Conservation (phyloP, 805 yeast species). For the Suhomyces vadensis region DNA sequence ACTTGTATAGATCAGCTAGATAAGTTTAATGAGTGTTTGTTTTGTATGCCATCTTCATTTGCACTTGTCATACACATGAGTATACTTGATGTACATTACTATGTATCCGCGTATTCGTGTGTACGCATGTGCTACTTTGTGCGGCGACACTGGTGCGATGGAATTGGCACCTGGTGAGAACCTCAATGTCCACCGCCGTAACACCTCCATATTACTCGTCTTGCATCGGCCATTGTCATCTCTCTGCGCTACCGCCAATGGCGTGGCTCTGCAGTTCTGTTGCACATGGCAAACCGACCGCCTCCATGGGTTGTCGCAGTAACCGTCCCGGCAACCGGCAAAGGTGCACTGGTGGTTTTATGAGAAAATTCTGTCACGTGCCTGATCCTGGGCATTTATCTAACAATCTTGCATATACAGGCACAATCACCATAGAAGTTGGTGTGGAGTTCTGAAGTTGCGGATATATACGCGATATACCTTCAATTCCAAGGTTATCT, state of each 20-base stretch:
- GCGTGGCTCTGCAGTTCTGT: too few relatives aligned
- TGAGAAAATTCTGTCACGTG: background rate
- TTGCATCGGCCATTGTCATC: background rate
- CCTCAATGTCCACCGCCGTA: too few relatives aligned
- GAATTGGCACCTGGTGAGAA: too few relatives aligned
- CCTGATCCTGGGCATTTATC: background rate
- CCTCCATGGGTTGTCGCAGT: slow-evolving; percentile 1
- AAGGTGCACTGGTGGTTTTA: background rate
- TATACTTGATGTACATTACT: too few relatives aligned
- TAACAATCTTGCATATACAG: background rate
- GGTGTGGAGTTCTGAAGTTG: background rate
- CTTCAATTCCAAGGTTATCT: background rate
- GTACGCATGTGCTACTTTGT: too few relatives aligned
- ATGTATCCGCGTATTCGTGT: too few relatives aligned
- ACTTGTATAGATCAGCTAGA: too few relatives aligned
- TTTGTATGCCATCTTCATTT: too few relatives aligned
- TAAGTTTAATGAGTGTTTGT: too few relatives aligned
- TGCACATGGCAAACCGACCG: too few relatives aligned
- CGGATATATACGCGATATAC: background rate
- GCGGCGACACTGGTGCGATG: background rate
- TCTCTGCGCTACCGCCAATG: background rate
- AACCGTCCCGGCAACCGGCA: background rate
- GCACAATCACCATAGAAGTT: background rate
- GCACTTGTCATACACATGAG: too few relatives aligned
- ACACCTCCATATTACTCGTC: too few relatives aligned